Evolutionary conservation across 2,329 filamentous ascomycete genomes (phyloP).

Genomic region (Metarhizium sp.): DNA sequence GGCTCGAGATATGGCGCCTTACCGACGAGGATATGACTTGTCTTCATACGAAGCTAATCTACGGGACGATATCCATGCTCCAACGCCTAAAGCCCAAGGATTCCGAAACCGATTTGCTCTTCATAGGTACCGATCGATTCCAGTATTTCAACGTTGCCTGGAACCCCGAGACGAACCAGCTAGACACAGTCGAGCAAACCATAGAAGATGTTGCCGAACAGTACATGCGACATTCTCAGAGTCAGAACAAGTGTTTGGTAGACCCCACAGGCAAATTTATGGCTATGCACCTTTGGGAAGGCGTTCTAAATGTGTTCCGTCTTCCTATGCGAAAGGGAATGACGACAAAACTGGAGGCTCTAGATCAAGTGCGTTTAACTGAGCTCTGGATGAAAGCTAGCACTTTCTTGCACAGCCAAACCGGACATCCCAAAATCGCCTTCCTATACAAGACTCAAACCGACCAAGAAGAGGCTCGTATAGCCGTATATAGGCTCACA

Average conservation of each 20-base stretch:
- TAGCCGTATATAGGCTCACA: conserved; percentile 51
- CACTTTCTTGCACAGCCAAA: conserved; percentile 48
- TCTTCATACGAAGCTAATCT: conserved; percentile 61
- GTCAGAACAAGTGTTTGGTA: conserved; percentile 71
- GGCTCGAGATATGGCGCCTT: conserved; percentile 73
- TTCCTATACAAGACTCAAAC: conserved; percentile 47
- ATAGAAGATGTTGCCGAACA: conserved; percentile 47
- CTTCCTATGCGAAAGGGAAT: conserved; percentile 36
- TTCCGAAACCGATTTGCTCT: conserved; percentile 71
- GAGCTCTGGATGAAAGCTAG: conserved; percentile 52
- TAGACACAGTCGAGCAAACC: conserved; percentile 42
- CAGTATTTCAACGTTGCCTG: conserved; percentile 87
- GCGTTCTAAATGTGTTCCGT: conserved; percentile 46
- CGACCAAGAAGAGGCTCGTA: conserved; percentile 41
- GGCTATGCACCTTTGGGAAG: conserved; percentile 51
- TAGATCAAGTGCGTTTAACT: conserved; percentile 47
- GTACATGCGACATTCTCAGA: conserved; percentile 68
- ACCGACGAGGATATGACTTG: conserved; percentile 55
- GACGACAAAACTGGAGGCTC: conserved; percentile 33
- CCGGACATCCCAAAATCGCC: conserved; percentile 47
- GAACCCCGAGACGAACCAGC: conserved; percentile 48
- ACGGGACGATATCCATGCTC: conserved; percentile 80
- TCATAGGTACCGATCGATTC: conserved; percentile 82
- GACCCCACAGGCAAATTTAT: conserved; percentile 64
- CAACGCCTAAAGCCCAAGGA: conserved; percentile 69